phyloP scores from a whole-genome alignment of 352 stramenopile genomes.

The Discostella stelligera region DNA sequence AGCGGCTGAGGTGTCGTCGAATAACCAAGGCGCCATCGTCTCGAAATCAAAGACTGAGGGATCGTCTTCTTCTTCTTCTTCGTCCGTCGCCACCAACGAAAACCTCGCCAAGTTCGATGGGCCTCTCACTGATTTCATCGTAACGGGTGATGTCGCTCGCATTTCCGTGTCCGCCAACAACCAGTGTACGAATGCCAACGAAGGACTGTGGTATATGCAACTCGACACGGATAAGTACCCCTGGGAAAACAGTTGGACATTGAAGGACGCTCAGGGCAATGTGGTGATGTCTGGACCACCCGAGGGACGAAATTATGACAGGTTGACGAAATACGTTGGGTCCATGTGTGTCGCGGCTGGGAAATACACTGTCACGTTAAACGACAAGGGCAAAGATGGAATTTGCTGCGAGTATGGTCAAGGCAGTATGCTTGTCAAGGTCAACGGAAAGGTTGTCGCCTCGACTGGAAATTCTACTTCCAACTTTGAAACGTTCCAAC shows the following conservation, averaged over 20 bases:
- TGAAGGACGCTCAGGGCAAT: slow-evolving; percentile 2
- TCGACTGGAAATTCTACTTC: slow-evolving; percentile 9
- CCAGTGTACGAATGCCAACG: slow-evolving; percentile 5
- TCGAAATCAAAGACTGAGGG: too few relatives aligned
- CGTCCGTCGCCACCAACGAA: too few relatives aligned
- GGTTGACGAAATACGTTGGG: slow-evolving; percentile 29
- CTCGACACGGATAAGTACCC: slow-evolving; percentile 35
- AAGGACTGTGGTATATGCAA: slow-evolving; percentile 8
- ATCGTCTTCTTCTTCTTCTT: too few relatives aligned
- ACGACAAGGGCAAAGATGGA: slow-evolving; percentile 22
- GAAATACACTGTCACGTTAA: slow-evolving; percentile 20
- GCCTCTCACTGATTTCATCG: slow-evolving; percentile 22
- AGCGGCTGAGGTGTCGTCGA: too few relatives aligned
- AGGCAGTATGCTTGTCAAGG: slow-evolving; percentile 19
- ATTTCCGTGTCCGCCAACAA: neutral
- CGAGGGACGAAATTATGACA: slow-evolving; percentile 25
- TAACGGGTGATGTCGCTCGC: slow-evolving; percentile 10
- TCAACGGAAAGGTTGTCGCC: slow-evolving; percentile 15
- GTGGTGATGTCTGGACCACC: slow-evolving; percentile 22
- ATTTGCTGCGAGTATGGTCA: slow-evolving; percentile 35
- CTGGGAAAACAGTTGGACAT: slow-evolving; percentile 25
- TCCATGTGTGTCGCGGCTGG: slow-evolving; percentile 24
- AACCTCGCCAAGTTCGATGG: neutral
- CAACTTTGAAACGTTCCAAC: slow-evolving; percentile 11
- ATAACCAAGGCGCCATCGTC: too few relatives aligned